Base-by-base conservation (phyloP, 345 rosid species). In the Acer saccharum region DNA sequence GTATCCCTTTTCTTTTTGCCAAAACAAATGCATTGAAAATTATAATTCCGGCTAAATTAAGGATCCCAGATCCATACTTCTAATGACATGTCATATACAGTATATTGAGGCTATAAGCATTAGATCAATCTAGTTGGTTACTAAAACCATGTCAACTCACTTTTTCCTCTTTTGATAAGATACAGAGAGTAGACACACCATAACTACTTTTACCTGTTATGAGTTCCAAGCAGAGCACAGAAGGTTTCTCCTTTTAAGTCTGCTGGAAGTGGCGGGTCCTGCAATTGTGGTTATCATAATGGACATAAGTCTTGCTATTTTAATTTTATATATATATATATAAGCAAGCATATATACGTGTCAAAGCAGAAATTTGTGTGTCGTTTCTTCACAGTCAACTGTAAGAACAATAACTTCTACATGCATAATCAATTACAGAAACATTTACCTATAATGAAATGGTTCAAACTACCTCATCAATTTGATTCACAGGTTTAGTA, bases 261-360 rank as follows among this genome's bases (percentile, higher is more conserved):
- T 78, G 91, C 83, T 71, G 99, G 94, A 78, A 96, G 89, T 79
- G 98, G 94, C 50, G 93, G 95, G 67, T 96, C 95, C 99, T 96
- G 83, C 68, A 81, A 65, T 66, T 63, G 54, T 3, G 66, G 44
- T 46, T 62, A 68, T 67, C 63, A 69, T 7, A 72, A 64, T n/a
- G 58, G 44, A 71, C 50, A 35, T 39, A 74, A 29, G 68, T 41
- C 35, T 41, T 65, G n/a, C 17, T 60, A 8, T 0, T 7, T 21
- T 0, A 6, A 6, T n/a, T 4, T 16, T 10, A 10, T 46, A 10
- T 43, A 43, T 43, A 43, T 43, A 9, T 43, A 43, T 20, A 57
- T n/a, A 12, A 6, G 62, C 20, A 57, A 57, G 62, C 62, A 18
- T 57, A 7, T 21, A 20, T 41, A 46, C 9, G 7, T 8, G 29